These are phyloP conservation scores for Rhododendron williamsianum DNA, from an alignment of 148 eudicot genomes.

Conservation along the genomic window DNA sequence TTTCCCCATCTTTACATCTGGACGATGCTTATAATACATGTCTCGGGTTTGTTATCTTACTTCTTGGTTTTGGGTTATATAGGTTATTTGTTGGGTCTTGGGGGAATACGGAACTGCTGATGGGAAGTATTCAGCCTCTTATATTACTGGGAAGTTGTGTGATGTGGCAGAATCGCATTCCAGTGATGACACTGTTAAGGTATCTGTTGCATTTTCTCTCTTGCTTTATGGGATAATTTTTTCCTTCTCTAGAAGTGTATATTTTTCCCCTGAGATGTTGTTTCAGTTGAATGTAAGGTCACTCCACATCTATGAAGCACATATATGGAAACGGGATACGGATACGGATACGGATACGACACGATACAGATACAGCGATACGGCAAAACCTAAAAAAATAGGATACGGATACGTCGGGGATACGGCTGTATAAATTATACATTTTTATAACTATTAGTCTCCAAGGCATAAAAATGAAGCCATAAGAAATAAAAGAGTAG, in stretches of 20 bases:
- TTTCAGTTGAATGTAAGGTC: background rate
- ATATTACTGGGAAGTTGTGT: constrained; percentile 83
- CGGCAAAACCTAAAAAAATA: too few species aligned
- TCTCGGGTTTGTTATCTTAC: constrained; percentile 5
- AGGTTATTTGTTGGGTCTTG: constrained; percentile 99
- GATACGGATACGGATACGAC: too few species aligned
- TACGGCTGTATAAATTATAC: too few species aligned
- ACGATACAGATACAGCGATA: too few species aligned
- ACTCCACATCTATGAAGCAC: too few species aligned
- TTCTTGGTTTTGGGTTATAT: constrained; percentile 12
- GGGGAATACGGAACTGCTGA: constrained; percentile 96
- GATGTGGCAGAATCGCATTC: constrained; percentile 95
- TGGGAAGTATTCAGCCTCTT: constrained; percentile 92
- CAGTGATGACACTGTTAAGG: constrained; percentile 92
- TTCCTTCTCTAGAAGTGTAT: background rate
- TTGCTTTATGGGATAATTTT: background rate
- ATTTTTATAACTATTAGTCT: too few species aligned
- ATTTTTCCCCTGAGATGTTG: background rate
- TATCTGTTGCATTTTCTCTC: constrained; percentile 11
- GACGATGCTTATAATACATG: background rate
- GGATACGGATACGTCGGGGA: too few species aligned
- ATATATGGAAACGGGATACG: too few species aligned
- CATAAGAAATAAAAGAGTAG: too few species aligned
- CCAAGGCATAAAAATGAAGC: too few species aligned
- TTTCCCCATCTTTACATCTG: background rate